Conservation (phyloP, 495 filamentous ascomycete species). For the Aspergillus carlsbadensis region DNA sequence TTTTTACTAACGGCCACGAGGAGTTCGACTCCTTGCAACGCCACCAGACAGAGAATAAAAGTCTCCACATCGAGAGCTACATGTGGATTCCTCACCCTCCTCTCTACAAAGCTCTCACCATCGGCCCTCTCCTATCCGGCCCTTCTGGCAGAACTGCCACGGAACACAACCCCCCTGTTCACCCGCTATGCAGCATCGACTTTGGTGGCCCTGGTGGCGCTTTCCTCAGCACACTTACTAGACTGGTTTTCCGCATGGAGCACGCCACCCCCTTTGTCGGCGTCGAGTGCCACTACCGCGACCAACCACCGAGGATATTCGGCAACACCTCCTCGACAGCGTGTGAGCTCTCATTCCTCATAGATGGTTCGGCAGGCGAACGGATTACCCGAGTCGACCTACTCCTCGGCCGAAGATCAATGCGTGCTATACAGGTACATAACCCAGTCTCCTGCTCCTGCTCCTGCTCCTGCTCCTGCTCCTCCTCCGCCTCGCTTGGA, state of each 20-base stretch:
- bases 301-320: constrained; percentile 7
- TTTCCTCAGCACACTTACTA: constrained; percentile 11
- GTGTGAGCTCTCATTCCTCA: constrained; percentile 10
- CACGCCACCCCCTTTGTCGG: constrained; percentile 13
- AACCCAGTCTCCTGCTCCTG: too few species aligned
- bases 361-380: constrained; percentile 15
- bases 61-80: neutral
- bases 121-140: constrained; percentile 12
- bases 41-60: too few species aligned
- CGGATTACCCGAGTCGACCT: constrained; percentile 12
- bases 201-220: constrained; percentile 14
- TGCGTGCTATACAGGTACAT: neutral
- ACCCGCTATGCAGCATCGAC: constrained; percentile 17
- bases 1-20: constrained; percentile 2
- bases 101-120: neutral
- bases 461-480: too few species aligned
- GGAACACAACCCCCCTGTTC: neutral
- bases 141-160: too few species aligned
- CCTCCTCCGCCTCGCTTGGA: too few species aligned
- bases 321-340: constrained; percentile 9
- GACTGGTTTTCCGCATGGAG: constrained; percentile 12
- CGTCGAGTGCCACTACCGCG: constrained; percentile 10
- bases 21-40: neutral
- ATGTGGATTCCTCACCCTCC: constrained; percentile 15
- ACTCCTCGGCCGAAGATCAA: neutral